Evolutionary conservation across 768 basidiomycete species (phyloP), one percentile per base, ranked within the genome.

Genomic region (Boletus sp.): DNA sequence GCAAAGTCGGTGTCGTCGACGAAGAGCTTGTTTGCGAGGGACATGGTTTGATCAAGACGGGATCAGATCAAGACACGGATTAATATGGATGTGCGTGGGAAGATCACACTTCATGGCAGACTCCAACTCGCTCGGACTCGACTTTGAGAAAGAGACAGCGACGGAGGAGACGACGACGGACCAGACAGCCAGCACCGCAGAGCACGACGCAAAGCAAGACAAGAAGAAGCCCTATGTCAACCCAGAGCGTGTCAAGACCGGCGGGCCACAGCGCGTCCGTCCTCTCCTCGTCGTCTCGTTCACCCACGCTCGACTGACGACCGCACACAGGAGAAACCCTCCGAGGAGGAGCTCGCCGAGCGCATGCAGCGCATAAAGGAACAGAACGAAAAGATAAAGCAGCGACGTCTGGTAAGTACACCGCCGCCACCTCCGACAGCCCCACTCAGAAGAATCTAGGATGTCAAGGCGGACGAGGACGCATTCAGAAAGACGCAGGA

Each of bases 1-100:
- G 67, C 65, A 20, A 68, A 68, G 20, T 11, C 50, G 70, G 96
- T 78, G 76, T 98, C 96, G 59, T 86, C 90, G 76, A 98, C 92
- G 59, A 90, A 83, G 64, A 98, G 84, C 75, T 98, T 98, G 78
- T 88, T 94, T 28, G 95, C 87, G 73, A 98, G 89, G 56, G 94
- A 97, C 95, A 98, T 87, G 64, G 69, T 82, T 58, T 75, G 58
- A 11, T n/a, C 10, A 20, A 18, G 47, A 35, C 12, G 10, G 18
- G 36, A 45, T 15, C 10, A 29, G 14, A 42, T 51, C 15, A 40
- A 20, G 41, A 14, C 12, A 7, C 35, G 37, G 45, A 44, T 44
- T 54, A 35, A 58, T 59, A 58, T 33, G 40, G 46, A 56, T 42
- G 11, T 46, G 55, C 71, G 64, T 65, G 68, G 67, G 66, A 67